These are phyloP conservation scores for Mycena polygramma DNA, from an alignment of 768 basidiomycete genomes.

Conservation along the genomic window DNA sequence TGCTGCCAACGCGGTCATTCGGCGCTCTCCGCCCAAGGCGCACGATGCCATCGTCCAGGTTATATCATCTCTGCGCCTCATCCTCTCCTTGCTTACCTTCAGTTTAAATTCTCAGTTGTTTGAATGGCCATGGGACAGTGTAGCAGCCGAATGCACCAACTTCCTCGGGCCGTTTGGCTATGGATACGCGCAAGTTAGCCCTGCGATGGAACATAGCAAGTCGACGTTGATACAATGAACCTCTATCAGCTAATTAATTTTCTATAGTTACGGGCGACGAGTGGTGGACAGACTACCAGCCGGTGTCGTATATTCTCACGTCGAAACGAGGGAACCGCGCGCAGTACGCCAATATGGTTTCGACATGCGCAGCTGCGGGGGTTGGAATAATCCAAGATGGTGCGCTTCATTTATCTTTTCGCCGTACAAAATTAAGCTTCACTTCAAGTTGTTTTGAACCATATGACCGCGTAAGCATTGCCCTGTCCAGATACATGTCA, in stretches of 20 bases:
- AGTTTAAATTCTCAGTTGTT: slow-evolving; percentile 26
- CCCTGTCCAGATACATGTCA: slow-evolving; percentile 5
- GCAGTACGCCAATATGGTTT: slow-evolving; percentile 53
- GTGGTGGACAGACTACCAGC: slow-evolving; percentile 68
- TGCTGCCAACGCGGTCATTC: slow-evolving; percentile 26
- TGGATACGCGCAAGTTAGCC: slow-evolving; percentile 51
- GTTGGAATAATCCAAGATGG: slow-evolving; percentile 49
- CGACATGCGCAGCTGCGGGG: slow-evolving; percentile 47
- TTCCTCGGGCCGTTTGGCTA: slow-evolving; percentile 60
- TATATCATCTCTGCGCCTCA: slow-evolving; percentile 20
- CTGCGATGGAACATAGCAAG: slow-evolving; percentile 33
- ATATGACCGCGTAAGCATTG: slow-evolving; percentile 26
- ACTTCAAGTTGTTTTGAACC: slow-evolving; percentile 30
- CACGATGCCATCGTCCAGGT: slow-evolving; percentile 30
- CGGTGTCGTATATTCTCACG: slow-evolving; percentile 59
- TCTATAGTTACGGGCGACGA: slow-evolving; percentile 43
- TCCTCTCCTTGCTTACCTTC: slow-evolving; percentile 20
- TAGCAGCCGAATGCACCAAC: slow-evolving; percentile 57
- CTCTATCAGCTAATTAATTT: slow-evolving; percentile 8
- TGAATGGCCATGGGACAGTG: slow-evolving; percentile 43
- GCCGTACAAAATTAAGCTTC: slow-evolving; percentile 18
- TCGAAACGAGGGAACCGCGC: slow-evolving; percentile 58
- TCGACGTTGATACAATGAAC: slow-evolving; percentile 5
- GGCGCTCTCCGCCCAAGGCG: slow-evolving; percentile 27
- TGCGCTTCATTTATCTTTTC: slow-evolving; percentile 31